Evolutionary conservation across 257 asterid genomes (phyloP), one percentile per base, ranked within the genome.

Genomic region (Mitragyna speciosa): DNA sequence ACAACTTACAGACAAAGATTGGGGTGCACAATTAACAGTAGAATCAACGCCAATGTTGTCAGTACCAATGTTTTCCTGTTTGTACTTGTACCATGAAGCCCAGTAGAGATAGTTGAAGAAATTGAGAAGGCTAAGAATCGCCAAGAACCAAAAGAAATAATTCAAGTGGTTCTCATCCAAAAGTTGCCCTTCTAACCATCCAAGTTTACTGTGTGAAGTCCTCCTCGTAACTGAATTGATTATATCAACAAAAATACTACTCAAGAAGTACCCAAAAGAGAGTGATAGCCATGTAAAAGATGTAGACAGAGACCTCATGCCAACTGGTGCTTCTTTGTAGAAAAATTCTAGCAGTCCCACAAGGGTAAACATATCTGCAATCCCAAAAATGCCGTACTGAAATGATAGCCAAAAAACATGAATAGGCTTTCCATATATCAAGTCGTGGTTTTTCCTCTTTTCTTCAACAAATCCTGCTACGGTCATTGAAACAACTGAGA

Each of bases 241-340:
- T 0, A 83, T 24, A 22, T 89, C 89, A 73, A 94, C 98, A 10
- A 94, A 85, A 0, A 90, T 85, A 12, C 88, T 88, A 59, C 97
- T 92, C 92, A 92, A 71, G 81, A 91, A 94, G 10, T 88, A 92
- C 66, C 98, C 98, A 0, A 91, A 83, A 2, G 98, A 89, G 4
- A 85, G 80, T 1, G 98, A 82, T 45, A 92, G 86, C 88, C 85
- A 90, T 0, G 97, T 82, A 73, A 94, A 90, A 5, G 97, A 92
- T 6, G 97, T 90, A 12, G 96, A 91, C 3, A 94, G 88, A 0
- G 98, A 94, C 83, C 89, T 87, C 98, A 94, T 94, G 26, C 97
- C 94, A 0, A 63, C 72, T 0, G 98, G 97, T 7, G 97, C 94
- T 76, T 94, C 98, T 81, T 82, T 90, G 84, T 94, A 94, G 86